Conservation (phyloP, 2,329 filamentous ascomycete species). For the Sclerotinia sclerotiorum region DNA sequence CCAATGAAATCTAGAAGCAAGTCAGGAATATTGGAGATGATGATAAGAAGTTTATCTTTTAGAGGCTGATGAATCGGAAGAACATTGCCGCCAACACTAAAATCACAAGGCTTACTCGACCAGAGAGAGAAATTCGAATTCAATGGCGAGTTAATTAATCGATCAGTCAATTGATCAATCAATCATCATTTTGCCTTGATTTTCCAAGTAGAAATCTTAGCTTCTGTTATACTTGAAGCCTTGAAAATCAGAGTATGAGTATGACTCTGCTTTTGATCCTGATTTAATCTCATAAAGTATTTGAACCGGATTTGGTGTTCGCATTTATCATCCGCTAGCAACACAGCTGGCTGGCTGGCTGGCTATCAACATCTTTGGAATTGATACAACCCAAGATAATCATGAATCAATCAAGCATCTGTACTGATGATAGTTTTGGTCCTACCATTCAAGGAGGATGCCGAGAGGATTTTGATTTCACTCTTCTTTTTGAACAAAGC, state of each 20-base stretch:
- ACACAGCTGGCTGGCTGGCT: no score
- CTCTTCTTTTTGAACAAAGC: conserved; percentile 32
- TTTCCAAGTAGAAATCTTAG: no score
- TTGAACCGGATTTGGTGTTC: neutral
- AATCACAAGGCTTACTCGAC: no score
- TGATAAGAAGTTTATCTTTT: neutral
- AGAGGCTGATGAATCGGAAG: neutral
- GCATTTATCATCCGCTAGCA: neutral
- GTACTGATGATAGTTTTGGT: conserved; percentile 11
- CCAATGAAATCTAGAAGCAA: neutral
- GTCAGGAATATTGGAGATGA: neutral
- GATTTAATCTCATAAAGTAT: no score
- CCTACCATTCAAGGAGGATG: neutral
- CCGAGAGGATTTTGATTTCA: conserved; percentile 30
- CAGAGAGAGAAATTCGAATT: neutral
- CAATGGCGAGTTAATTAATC: no score
- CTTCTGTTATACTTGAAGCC: neutral
- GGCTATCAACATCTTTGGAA: neutral
- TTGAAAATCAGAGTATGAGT: no score
- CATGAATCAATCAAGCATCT: neutral
- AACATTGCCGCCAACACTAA: neutral
- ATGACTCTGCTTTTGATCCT: no score
- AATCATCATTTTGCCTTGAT: neutral
- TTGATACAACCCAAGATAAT: neutral
- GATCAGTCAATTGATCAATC: neutral